These are phyloP conservation scores for Periconia sp. DNA, from an alignment of 2,329 filamentous ascomycete genomes.

Conservation along the genomic window DNA sequence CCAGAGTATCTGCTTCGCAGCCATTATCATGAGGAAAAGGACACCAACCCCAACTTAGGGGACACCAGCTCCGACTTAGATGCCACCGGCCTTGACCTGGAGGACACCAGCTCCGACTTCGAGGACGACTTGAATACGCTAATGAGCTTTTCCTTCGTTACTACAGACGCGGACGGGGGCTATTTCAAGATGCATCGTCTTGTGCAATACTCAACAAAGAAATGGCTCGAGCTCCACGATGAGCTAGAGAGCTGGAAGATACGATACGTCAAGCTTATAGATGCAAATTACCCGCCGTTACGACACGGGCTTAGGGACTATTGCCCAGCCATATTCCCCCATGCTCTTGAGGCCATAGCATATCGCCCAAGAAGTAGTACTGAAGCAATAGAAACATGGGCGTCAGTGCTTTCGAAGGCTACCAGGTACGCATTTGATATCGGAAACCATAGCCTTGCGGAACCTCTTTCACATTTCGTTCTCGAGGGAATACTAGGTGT, in stretches of 20 bases:
- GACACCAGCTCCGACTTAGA: not conserved
- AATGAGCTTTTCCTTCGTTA: constrained; percentile 17
- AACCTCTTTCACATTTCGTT: too few relatives aligned
- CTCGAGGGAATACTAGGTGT: too few relatives aligned
- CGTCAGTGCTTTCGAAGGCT: too few relatives aligned
- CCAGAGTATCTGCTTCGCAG: constrained; percentile 23
- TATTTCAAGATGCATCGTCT: constrained; percentile 27
- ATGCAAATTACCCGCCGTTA: constrained; percentile 19
- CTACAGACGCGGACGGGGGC: constrained; percentile 2
- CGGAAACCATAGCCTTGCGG: too few relatives aligned
- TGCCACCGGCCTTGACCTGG: not conserved
- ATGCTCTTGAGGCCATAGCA: not conserved
- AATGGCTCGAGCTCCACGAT: constrained; percentile 24
- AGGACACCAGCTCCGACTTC: not conserved
- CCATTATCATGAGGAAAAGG: constrained; percentile 3
- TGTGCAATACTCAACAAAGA: constrained; percentile 22
- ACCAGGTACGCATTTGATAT: too few relatives aligned
- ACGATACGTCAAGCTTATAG: constrained; percentile 25
- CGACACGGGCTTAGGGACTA: not conserved
- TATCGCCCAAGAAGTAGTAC: not conserved
- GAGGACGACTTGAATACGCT: constrained; percentile 5
- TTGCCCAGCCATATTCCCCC: not conserved
- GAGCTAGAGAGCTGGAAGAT: constrained; percentile 32
- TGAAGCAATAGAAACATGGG: too few relatives aligned
- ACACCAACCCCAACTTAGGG: not conserved